These are phyloP conservation scores for Globisporangium orthogonon DNA, from an alignment of 352 stramenopile species.

Conservation along the genomic window DNA sequence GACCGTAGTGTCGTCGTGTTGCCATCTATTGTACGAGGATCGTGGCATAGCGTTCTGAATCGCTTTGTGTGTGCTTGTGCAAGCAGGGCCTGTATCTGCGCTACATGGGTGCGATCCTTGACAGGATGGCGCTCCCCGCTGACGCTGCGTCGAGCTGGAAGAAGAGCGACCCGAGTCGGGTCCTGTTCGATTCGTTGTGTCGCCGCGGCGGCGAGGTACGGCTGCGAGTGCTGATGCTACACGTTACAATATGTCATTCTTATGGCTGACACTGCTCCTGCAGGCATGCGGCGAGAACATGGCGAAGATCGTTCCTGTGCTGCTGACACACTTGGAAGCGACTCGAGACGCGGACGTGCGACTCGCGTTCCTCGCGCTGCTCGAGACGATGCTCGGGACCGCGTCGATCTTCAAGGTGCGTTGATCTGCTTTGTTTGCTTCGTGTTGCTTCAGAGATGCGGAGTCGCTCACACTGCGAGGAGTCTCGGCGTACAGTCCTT, in stretches of 20 bases:
- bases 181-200: conserved; percentile 79
- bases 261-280: background rate
- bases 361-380: conserved; percentile 73
- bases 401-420: conserved; percentile 48
- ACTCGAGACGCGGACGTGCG: conserved; percentile 68
- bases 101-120: conserved; percentile 48
- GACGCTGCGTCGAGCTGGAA: conserved; percentile 38
- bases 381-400: conserved; percentile 75
- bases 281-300: conserved; percentile 63
- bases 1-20: background rate
- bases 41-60: background rate
- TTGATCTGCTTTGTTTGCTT: background rate
- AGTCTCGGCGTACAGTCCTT: conserved; percentile 32
- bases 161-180: conserved; percentile 48
- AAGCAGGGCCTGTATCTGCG: conserved; percentile 45
- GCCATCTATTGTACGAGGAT: background rate
- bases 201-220: conserved; percentile 52
- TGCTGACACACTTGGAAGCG: conserved; percentile 62
- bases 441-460: background rate
- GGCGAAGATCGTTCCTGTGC: conserved; percentile 43
- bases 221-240: background rate
- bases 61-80: background rate
- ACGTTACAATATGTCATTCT: background rate
- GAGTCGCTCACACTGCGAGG: background rate
- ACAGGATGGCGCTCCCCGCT: conserved; percentile 39